Conservation (phyloP, 2,329 filamentous ascomycete genomes). For the Fusarium sp. region DNA sequence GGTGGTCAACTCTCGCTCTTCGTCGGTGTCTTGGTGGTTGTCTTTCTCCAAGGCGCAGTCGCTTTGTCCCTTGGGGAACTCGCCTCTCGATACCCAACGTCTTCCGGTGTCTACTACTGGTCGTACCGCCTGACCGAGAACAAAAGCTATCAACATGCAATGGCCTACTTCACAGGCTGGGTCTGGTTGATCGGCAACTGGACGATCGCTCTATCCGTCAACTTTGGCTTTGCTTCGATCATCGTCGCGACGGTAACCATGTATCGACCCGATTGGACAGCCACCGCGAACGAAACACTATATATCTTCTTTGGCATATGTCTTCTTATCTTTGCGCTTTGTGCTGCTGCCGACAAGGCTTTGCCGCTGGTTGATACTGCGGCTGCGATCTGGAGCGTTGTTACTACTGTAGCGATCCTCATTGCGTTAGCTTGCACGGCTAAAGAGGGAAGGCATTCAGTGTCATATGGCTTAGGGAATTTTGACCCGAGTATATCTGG, state of each 20-base stretch:
- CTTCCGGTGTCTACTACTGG: conserved; percentile 4
- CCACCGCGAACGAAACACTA: background rate
- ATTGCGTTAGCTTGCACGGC: background rate
- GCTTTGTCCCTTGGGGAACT: background rate
- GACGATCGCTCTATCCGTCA: background rate
- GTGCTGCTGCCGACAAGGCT: background rate
- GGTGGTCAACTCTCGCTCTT: background rate
- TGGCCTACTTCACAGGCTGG: background rate
- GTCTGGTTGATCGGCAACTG: conserved; percentile 4
- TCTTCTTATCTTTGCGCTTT: background rate
- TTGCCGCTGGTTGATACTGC: background rate
- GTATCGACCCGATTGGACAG: background rate
- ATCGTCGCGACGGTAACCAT: background rate
- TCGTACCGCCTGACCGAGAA: conserved; percentile 2
- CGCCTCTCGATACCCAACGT: background rate
- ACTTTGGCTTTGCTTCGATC: background rate
- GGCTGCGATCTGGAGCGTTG: conserved; percentile 4
- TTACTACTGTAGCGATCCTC: background rate
- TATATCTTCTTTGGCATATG: conserved; percentile 7
- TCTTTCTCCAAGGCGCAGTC: background rate
- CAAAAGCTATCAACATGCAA: background rate
- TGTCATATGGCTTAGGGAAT: background rate
- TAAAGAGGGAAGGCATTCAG: background rate
- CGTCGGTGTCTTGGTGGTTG: background rate
- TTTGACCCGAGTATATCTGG: background rate